Evolutionary conservation across 164 flowering plant species (phyloP).

Genomic region (Vitis rotundifolia): DNA sequence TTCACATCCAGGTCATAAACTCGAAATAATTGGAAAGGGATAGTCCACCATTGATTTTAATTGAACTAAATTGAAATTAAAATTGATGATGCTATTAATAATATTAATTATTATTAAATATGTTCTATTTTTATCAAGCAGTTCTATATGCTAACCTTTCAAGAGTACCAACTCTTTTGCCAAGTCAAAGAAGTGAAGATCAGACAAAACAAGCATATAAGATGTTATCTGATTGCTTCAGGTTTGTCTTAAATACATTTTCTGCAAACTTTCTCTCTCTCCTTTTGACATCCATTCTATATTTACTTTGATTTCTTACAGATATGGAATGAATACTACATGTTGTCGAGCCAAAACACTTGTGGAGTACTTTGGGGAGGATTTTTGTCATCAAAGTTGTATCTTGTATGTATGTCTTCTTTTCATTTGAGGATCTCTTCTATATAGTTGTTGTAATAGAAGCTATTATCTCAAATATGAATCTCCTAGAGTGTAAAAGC

Average conservation of each 20-base stretch:
- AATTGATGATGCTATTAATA: no score
- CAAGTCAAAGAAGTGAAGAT: conserved; percentile 76
- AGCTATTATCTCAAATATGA: not conserved
- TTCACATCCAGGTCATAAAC: not conserved
- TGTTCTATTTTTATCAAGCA: conserved; percentile 27
- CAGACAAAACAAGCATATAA: conserved; percentile 73
- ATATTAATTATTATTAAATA: not conserved
- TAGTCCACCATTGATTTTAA: no score
- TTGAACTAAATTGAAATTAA: no score
- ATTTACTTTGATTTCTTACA: conserved; percentile 27
- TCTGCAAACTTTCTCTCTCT: not conserved
- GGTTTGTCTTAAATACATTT: conserved; percentile 31
- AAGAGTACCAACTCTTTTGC: conserved; percentile 76
- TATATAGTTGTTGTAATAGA: not conserved
- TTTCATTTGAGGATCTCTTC: conserved; percentile 6
- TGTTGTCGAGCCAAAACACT: conserved; percentile 77
- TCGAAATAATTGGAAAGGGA: not conserved
- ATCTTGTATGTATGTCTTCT: conserved; percentile 49
- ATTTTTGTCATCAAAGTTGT: conserved; percentile 53
- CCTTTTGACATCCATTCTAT: conserved; percentile 7
- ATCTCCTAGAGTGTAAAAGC: not conserved
- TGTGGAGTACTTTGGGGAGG: conserved; percentile 89
- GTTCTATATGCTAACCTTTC: conserved; percentile 78
- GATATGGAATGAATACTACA: conserved; percentile 85
- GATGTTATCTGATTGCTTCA: conserved; percentile 87